These are phyloP conservation scores for Fraxinus xanthoxyloides DNA, from an alignment of 305 asterid genomes.

Conservation along the genomic window DNA sequence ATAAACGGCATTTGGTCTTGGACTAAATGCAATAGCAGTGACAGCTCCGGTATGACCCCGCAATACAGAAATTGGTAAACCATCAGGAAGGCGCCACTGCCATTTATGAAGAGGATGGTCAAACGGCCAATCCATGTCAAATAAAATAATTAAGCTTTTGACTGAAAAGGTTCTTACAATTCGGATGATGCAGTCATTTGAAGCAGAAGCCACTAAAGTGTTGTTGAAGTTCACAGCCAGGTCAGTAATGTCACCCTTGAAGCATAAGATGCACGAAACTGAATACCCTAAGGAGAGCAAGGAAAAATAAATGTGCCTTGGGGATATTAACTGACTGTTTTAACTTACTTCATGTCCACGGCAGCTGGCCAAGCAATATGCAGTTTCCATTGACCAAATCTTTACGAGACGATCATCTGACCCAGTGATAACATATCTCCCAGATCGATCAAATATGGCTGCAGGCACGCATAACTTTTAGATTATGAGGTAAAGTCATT, in stretches of 20 bases:
- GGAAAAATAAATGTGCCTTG: constrained; percentile 6
- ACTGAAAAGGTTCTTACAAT: constrained; percentile 59
- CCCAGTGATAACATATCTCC: constrained; percentile 96
- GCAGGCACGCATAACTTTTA: constrained; percentile 30
- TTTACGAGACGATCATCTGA: constrained; percentile 98
- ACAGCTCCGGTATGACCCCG: constrained; percentile 97
- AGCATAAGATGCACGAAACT: constrained; percentile 30
- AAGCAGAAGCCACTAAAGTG: constrained; percentile 92
- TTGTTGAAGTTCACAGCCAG: constrained; percentile 91
- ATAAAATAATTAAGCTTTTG: background rate
- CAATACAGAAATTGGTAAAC: constrained; percentile 87
- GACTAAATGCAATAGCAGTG: constrained; percentile 95
- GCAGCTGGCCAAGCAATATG: constrained; percentile 96
- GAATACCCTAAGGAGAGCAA: constrained; percentile 26
- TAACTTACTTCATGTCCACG: constrained; percentile 97
- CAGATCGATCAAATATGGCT: constrained; percentile 94
- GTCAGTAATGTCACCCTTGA: constrained; percentile 97
- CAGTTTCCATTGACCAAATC: constrained; percentile 99
- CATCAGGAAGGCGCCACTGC: constrained; percentile 98
- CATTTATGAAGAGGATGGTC: constrained; percentile 29
- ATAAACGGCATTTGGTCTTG: constrained; percentile 75
- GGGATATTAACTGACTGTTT: constrained; percentile 17
- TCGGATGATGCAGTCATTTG: constrained; percentile 87
- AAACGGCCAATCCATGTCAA: constrained; percentile 20
- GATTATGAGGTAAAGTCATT: constrained; percentile 19